These are phyloP conservation scores for Geosmithia morbida DNA, from an alignment of 2,329 filamentous ascomycete species.

Conservation along the genomic window DNA sequence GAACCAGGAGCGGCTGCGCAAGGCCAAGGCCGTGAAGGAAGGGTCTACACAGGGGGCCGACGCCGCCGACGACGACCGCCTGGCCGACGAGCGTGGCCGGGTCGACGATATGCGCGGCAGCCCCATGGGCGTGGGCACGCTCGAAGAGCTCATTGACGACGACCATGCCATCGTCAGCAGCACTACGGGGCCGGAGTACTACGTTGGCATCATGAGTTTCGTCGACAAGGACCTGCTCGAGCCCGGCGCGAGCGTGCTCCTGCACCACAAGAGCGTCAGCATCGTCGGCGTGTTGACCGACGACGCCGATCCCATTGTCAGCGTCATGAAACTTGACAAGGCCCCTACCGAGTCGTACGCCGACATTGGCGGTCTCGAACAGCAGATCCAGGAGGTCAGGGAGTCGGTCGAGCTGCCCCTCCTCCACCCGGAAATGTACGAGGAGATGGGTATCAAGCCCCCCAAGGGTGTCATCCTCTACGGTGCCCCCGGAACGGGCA, in stretches of 20 bases:
- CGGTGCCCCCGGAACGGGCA: conserved; percentile 91
- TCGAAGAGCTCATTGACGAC: conserved; percentile 98
- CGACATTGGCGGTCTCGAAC: conserved; percentile 91
- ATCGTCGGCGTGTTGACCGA: conserved; percentile 96
- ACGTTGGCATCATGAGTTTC: conserved; percentile 99
- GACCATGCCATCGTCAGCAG: conserved; percentile 98
- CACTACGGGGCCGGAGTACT: conserved; percentile 95
- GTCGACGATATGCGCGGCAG: conserved; percentile 98
- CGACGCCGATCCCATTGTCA: conserved; percentile 87
- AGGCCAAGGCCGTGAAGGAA: conserved; percentile 72
- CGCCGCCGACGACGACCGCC: conserved; percentile 54
- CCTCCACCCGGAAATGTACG: conserved; percentile 91
- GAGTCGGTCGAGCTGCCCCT: conserved; percentile 94
- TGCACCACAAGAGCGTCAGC: conserved; percentile 96
- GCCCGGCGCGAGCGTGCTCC: conserved; percentile 83
- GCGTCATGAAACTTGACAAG: conserved; percentile 99
- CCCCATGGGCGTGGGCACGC: conserved; percentile 93
- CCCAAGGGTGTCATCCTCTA: conserved; percentile 99
- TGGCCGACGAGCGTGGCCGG: conserved; percentile 85
- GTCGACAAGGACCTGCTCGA: conserved; percentile 98
- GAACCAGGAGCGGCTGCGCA: conserved; percentile 92
- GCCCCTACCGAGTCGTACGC: conserved; percentile 96
- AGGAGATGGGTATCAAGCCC: conserved; percentile 99
- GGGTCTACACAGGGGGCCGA: conserved; percentile 53
- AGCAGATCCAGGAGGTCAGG: conserved; percentile 92